phyloP scores from a whole-genome alignment of 345 rosid genomes.

The Boechera stricta region DNA sequence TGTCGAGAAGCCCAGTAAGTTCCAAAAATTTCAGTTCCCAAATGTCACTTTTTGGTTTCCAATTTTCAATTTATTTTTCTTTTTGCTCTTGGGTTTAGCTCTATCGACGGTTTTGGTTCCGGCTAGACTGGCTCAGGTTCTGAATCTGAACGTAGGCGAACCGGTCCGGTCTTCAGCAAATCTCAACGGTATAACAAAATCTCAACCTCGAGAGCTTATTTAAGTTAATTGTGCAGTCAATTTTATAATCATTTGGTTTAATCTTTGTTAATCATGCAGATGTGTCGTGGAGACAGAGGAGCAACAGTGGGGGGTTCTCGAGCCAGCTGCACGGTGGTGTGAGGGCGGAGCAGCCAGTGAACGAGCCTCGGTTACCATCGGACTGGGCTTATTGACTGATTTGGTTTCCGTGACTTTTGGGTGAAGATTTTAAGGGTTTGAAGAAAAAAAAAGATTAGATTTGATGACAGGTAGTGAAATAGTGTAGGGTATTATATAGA shows the following conservation, averaged over 20 bases:
- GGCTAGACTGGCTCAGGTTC: slow-evolving; percentile 75
- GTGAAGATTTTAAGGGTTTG: neutral
- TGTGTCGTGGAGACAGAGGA: slow-evolving; percentile 29
- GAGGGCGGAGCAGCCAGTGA: slow-evolving; percentile 27
- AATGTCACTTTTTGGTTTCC: neutral
- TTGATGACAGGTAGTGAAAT: slow-evolving; percentile 31
- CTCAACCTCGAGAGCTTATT: neutral
- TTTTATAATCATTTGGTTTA: neutral
- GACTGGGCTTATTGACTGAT: slow-evolving; percentile 41
- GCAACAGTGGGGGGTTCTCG: slow-evolving; percentile 20
- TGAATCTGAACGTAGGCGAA: slow-evolving; percentile 64
- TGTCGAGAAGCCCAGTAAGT: slow-evolving; percentile 64
- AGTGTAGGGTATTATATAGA: slow-evolving; percentile 21
- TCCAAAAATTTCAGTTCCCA: neutral
- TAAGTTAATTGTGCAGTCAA: neutral
- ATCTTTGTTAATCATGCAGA: slow-evolving; percentile 20
- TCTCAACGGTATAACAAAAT: slow-evolving; percentile 5
- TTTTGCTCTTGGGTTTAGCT: slow-evolving; percentile 25
- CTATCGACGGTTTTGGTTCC: slow-evolving; percentile 74
- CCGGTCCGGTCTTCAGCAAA: slow-evolving; percentile 43
- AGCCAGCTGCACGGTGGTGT: slow-evolving; percentile 25
- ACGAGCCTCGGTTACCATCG: slow-evolving; percentile 32
- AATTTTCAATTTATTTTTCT: neutral
- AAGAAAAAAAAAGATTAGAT: slow-evolving; percentile 14
- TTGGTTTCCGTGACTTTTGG: neutral